A percentile compares a stretch with the other conserved stretches of the same genome.
Evolutionary conservation across 2,329 filamentous ascomycete genomes (phyloP).

Genomic region (Helotiales sp.): DNA sequence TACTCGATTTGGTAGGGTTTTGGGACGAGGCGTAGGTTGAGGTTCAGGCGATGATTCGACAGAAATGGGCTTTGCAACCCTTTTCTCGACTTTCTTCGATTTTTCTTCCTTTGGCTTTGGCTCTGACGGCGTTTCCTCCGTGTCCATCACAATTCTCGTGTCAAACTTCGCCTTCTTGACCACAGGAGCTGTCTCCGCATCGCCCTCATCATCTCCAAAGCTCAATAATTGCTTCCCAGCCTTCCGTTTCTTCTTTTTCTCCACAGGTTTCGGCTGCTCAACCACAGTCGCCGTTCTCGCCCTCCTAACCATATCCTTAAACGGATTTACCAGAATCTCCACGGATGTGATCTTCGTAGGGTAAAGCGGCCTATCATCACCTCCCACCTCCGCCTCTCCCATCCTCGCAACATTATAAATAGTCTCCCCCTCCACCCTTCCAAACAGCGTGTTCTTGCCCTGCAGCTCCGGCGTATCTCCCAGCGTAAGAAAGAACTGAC

Average conservation of each 20-base stretch:
- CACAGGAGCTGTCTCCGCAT: conserved; percentile 59
- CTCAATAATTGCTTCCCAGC: conserved; percentile 77
- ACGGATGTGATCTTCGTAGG: conserved; percentile 76
- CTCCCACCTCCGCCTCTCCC: conserved; percentile 83
- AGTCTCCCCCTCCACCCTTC: conserved; percentile 87
- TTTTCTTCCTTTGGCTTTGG: conserved; percentile 35
- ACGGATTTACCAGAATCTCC: conserved; percentile 82
- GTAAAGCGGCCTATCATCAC: conserved; percentile 84
- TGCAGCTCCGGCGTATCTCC: conserved; percentile 84
- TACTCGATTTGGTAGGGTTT: conserved; percentile 37
- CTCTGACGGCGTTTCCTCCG: conserved; percentile 46
- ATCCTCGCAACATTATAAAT: conserved; percentile 97
- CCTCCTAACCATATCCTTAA: conserved; percentile 78
- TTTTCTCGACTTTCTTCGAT: conserved; percentile 43
- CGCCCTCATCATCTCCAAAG: conserved; percentile 71
- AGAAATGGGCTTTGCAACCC: conserved; percentile 41
- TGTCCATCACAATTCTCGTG: conserved; percentile 71
- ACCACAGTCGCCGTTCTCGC: conserved; percentile 57
- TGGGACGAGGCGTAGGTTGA: conserved; percentile 44
- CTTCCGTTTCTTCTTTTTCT: conserved; percentile 72
- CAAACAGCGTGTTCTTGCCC: conserved; percentile 92
- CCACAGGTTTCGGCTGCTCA: conserved; percentile 50
- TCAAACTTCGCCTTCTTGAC: conserved; percentile 81
- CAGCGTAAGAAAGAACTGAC: conserved; percentile 96
- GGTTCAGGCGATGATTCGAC: conserved; percentile 48